Base-by-base conservation (phyloP, 169 alveolate species). In the Cardiosporidium cionae region DNA sequence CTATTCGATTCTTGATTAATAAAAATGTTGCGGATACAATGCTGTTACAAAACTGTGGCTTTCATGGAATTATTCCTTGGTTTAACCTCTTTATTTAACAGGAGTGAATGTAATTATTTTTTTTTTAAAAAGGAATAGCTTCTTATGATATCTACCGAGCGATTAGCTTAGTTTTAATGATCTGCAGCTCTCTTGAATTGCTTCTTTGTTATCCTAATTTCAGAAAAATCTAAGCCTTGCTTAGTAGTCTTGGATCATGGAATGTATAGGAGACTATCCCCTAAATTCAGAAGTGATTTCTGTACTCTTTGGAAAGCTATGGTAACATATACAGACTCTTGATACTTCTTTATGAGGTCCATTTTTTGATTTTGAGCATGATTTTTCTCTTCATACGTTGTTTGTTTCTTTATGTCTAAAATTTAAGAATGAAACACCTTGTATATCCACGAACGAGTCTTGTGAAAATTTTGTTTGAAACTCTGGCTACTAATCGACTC, bases 181-280 rank as follows among this genome's bases (percentile, higher is more conserved):
- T n/a, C n/a, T n/a, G n/a, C n/a, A n/a, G n/a, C n/a, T n/a, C n/a
- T n/a, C n/a, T n/a, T n/a, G n/a, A n/a, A n/a, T n/a, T n/a, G n/a
- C n/a, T n/a, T n/a, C n/a, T n/a, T n/a, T n/a, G n/a, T n/a, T n/a
- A n/a, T n/a, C n/a, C n/a, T n/a, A n/a, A n/a, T n/a, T n/a, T n/a
- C n/a, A n/a, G n/a, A 16, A 44, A n/a, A 44, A 16, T 16, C 16
- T 44, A 44, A 44, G 58, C 16, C 58, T 44, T 16, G 80, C 67
- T 53, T 87, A 5, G 92, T 85, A 1, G 29, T 89, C 4, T 53
- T 89, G 22, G 94, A 89, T 74, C 91, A 83, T 65, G 94, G 94
- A 9, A 75, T 86, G 25, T 89, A 88, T 34, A 77, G 78, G 28
- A 73, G 78, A 37, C 44, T 83, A 7, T 32, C 79, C 9, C 79